Evolutionary conservation across 2,329 filamentous ascomycete genomes (phyloP).

Genomic region (Grosmannia serpens): DNA sequence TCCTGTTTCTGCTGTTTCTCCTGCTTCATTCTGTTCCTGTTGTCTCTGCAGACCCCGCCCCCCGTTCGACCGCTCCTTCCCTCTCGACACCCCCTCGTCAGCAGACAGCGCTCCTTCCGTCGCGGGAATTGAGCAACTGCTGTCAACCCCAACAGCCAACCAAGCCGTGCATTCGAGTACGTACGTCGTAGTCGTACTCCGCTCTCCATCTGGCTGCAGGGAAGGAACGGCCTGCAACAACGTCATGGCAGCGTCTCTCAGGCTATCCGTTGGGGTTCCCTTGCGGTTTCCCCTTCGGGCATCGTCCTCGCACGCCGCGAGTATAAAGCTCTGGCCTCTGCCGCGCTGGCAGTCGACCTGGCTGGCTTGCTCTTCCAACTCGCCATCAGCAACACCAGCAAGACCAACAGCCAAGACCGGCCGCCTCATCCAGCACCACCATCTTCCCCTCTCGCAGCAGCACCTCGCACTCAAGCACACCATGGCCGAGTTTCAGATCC

Average conservation of each 20-base stretch:
- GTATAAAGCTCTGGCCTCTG: slow-evolving; percentile 3
- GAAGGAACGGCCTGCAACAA: background rate
- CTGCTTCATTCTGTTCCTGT: background rate
- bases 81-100: background rate
- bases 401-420: background rate
- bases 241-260: background rate
- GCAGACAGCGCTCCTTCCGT: background rate
- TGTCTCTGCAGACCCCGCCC: background rate
- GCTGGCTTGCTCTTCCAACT: background rate
- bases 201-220: background rate
- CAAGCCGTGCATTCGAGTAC: too few species aligned
- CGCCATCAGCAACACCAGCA: background rate
- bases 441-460: background rate
- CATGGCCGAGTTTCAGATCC: slow-evolving; percentile 46
- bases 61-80: background rate
- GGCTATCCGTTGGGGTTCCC: background rate
- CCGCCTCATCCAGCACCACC: background rate
- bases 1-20: background rate
- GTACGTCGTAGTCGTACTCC: background rate
- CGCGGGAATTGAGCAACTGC: background rate
- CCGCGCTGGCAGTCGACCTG: background rate
- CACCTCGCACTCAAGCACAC: background rate
- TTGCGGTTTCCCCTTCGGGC: background rate
- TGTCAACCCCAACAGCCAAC: too few species aligned
- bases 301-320: background rate